These are phyloP conservation scores for Candida caryicola DNA, from an alignment of 805 yeast genomes.

Conservation along the genomic window DNA sequence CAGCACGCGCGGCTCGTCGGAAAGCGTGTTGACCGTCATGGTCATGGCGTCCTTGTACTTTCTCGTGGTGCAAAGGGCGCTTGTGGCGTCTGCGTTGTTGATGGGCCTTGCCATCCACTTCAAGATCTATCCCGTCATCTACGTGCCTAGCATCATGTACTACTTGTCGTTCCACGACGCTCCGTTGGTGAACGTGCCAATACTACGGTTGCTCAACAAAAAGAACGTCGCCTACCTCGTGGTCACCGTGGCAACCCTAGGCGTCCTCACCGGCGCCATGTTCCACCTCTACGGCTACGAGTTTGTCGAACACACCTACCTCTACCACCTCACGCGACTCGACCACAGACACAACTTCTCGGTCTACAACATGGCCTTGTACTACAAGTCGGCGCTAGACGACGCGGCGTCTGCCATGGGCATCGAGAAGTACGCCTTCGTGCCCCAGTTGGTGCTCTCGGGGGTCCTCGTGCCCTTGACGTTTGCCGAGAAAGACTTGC, in stretches of 20 bases:
- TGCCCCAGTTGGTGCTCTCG: slow-evolving; percentile 74
- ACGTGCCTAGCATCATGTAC: slow-evolving; percentile 67
- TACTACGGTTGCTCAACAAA: slow-evolving; percentile 39
- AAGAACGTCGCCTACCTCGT: slow-evolving; percentile 26
- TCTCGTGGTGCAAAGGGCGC: slow-evolving; percentile 30
- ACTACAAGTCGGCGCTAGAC: slow-evolving; percentile 53
- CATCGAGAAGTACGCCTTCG: slow-evolving; percentile 63
- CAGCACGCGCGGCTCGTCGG: slow-evolving; percentile 90
- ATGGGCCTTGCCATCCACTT: slow-evolving; percentile 84
- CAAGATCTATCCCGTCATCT: slow-evolving; percentile 89
- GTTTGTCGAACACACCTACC: slow-evolving; percentile 71
- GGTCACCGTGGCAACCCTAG: slow-evolving; percentile 43
- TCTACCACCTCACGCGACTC: slow-evolving; percentile 76
- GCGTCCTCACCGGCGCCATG: slow-evolving; percentile 55
- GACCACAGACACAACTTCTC: slow-evolving; percentile 97
- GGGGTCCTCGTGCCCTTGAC: slow-evolving; percentile 55
- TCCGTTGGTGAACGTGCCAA: slow-evolving; percentile 25
- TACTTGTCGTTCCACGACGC: slow-evolving; percentile 28
- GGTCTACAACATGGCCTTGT: slow-evolving; percentile 72
- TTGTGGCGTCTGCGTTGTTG: slow-evolving; percentile 38
- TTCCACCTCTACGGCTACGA: slow-evolving; percentile 68
- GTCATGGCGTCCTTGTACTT: slow-evolving; percentile 57
- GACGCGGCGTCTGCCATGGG: slow-evolving; percentile 11
- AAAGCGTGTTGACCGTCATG: slow-evolving; percentile 79
- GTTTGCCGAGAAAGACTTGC: slow-evolving; percentile 30